Evolutionary conservation across 805 yeast species (phyloP).

Genomic region (Monosporozyma solicola): DNA sequence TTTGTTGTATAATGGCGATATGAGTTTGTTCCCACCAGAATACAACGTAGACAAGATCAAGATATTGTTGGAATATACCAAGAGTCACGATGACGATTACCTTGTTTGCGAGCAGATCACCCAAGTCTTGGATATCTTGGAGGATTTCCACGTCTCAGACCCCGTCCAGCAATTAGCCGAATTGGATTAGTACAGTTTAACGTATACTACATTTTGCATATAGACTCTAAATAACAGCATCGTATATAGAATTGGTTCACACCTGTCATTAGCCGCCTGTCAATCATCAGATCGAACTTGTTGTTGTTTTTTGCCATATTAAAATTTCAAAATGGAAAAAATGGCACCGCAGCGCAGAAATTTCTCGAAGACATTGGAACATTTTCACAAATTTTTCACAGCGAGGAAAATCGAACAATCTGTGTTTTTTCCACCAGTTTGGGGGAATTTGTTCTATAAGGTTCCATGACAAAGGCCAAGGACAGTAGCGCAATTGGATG

Average conservation of each 20-base stretch:
- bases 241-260: no score
- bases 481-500: not conserved
- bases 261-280: no score
- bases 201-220: no score
- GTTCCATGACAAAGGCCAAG: not conserved
- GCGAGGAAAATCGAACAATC: not conserved
- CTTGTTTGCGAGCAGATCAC: slow-evolving; percentile 52
- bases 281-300: no score
- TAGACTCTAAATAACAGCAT: no score
- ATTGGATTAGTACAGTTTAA: not conserved
- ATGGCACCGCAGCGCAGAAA: not conserved
- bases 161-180: not conserved
- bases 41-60: slow-evolving; percentile 37
- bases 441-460: not conserved
- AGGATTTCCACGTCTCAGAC: not conserved
- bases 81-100: slow-evolving; percentile 44
- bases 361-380: not conserved
- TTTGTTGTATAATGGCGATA: slow-evolving; percentile 40
- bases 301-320: no score
- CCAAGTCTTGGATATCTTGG: slow-evolving; percentile 21
- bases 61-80: slow-evolving; percentile 36
- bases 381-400: not conserved
- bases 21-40: slow-evolving; percentile 41
- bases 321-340: no score
- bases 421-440: not conserved